Evolutionary conservation across 2,329 filamentous ascomycete genomes (phyloP), one percentile per base, ranked within the genome.

Genomic region (Penicillium paneum): DNA sequence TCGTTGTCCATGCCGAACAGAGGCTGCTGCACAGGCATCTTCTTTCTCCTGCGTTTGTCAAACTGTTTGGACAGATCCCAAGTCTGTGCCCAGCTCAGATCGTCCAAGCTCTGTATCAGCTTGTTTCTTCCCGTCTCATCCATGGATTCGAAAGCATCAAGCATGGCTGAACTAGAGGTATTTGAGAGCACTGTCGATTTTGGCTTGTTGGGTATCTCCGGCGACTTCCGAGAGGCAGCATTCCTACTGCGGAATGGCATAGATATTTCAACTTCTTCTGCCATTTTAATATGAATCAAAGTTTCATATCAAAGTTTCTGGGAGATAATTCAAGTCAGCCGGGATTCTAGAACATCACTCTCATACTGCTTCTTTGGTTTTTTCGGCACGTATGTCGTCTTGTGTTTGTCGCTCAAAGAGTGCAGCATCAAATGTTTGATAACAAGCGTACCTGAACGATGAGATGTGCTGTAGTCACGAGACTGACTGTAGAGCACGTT

Each of bases 1-100:
- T 54, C 52, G 12, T 49, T 31, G 26, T 49, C 46, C 52, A 43
- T 50, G 17, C 52, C 46, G n/a, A 50, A 24, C 5, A 24, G 11
- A 36, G 21, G n/a, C 29, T 19, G 48, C 6, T 41, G n/a, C 29
- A 41, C 29, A 2, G 50, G 36, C 17, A 19, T 34, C 3, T 28
- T 34, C 11, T 29, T 13, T 41, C 34, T 32, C 4, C 36, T 53
- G 11, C 32, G 15, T 36, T 44, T 36, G 17, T 38, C 39, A 11
- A 50, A 28, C 19, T 52, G 50, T 38, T 48, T 39, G 12, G 28
- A 34, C 32, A 49, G 35, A 13, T 48, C 50, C 21, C 39, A 28
- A 15, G 36, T 41, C 29, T 53, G 12, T n/a, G 19, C 5, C 36
- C 34, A 53, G 11, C 36, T 41, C n/a, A 48, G 29, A 40, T 53